Percentiles rank a stretch among this genome's conserved stretches.
These are phyloP conservation scores for Yamadazyma mexicana DNA, from an alignment of 1,139 yeast species.

Conservation along the genomic window DNA sequence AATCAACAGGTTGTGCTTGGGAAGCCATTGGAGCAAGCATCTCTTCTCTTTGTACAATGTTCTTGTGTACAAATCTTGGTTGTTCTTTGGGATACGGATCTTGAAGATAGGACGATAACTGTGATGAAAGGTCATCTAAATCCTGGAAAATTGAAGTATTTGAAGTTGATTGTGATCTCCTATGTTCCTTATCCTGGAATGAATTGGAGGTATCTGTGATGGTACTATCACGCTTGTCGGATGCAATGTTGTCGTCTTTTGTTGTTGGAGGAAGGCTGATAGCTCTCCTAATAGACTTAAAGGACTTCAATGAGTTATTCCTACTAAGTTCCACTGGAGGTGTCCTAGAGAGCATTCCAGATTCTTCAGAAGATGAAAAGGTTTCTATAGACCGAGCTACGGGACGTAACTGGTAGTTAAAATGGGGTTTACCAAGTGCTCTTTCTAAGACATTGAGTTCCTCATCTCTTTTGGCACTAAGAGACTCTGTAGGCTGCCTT, in stretches of 20 bases:
- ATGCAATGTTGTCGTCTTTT: background rate
- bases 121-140: slow-evolving; percentile 32
- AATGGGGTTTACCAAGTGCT: slow-evolving; percentile 10
- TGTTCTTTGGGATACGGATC: slow-evolving; percentile 8
- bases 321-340: slow-evolving; percentile 17
- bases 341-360: slow-evolving; percentile 15
- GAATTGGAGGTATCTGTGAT: slow-evolving; percentile 11
- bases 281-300: slow-evolving; percentile 8
- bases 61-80: slow-evolving; percentile 17
- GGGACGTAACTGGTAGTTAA: slow-evolving; percentile 30
- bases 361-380: slow-evolving; percentile 18
- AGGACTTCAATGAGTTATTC: slow-evolving; percentile 16
- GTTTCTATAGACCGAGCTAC: slow-evolving; percentile 33
- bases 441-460: slow-evolving; percentile 10
- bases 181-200: slow-evolving; percentile 10
- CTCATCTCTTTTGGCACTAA: slow-evolving; percentile 16
- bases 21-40: background rate
- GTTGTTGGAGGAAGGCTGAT: slow-evolving; percentile 1
- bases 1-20: background rate
- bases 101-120: slow-evolving; percentile 22
- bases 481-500: slow-evolving; percentile 2
- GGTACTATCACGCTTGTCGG: slow-evolving; percentile 11
- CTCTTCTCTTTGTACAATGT: slow-evolving; percentile 6
- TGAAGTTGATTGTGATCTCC: slow-evolving; percentile 28
- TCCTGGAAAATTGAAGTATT: slow-evolving; percentile 30